phyloP scores from a whole-genome alignment of 2,329 filamentous ascomycete species.

The Ampelomyces quisqualis region DNA sequence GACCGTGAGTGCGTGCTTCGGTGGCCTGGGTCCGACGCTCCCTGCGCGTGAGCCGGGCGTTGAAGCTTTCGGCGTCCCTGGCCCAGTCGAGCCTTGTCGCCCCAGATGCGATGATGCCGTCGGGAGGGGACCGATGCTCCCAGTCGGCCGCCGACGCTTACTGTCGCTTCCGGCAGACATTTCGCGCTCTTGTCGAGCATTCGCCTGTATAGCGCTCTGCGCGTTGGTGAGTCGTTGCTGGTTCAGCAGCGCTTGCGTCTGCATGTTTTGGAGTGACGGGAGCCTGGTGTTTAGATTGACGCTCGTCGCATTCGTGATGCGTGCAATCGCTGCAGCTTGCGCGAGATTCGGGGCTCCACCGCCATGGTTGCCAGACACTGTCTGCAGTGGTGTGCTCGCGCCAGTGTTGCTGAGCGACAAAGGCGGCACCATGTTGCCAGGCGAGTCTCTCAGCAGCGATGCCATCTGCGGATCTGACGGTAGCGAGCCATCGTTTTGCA shows the following conservation, averaged over 20 bases:
- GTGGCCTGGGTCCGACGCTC: constrained; percentile 56
- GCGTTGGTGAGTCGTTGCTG: constrained; percentile 41
- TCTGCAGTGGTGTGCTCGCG: constrained; percentile 54
- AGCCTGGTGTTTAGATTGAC: constrained; percentile 32
- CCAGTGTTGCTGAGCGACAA: constrained; percentile 48
- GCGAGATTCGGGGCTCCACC: constrained; percentile 56
- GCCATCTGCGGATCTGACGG: constrained; percentile 60
- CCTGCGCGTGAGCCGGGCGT: constrained; percentile 60
- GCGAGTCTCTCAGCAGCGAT: constrained; percentile 55
- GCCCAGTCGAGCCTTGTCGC: constrained; percentile 62
- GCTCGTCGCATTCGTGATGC: constrained; percentile 42
- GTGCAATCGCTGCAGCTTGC: constrained; percentile 51
- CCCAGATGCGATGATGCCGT: constrained; percentile 56
- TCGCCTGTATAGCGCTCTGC: constrained; percentile 36
- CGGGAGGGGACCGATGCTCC: constrained; percentile 55
- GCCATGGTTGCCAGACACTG: constrained; percentile 57
- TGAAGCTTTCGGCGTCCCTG: constrained; percentile 61
- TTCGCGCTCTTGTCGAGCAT: constrained; percentile 51
- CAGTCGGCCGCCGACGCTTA: constrained; percentile 61
- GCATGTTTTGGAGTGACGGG: constrained; percentile 41
- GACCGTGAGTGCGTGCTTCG: constrained; percentile 50
- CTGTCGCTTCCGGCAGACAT: constrained; percentile 56
- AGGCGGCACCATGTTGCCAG: constrained; percentile 53
- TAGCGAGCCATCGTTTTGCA: constrained; percentile 61
- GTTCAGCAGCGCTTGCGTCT: constrained; percentile 40